Conservation (phyloP, 1,284 basidiomycete genomes). For the Abortiporus biennis region DNA sequence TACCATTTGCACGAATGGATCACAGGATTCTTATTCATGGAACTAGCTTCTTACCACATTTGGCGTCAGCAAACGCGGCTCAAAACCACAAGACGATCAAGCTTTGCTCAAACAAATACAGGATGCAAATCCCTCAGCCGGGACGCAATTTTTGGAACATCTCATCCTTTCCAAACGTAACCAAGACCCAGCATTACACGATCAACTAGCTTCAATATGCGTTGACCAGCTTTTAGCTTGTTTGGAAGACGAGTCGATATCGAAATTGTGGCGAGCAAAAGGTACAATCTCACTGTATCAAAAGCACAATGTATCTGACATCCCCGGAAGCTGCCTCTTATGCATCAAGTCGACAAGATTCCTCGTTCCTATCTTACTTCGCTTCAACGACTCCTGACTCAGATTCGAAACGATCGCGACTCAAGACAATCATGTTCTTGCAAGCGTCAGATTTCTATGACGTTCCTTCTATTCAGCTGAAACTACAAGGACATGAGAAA, state of each 20-base stretch:
- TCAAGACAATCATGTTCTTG: constrained; percentile 76
- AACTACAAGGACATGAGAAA: constrained; percentile 43
- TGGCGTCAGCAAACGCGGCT: constrained; percentile 41
- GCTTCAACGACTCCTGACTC: constrained; percentile 67
- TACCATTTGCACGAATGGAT: not conserved
- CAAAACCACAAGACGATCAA: constrained; percentile 53
- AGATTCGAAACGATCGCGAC: constrained; percentile 60
- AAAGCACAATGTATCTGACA: constrained; percentile 17
- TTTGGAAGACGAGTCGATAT: constrained; percentile 41
- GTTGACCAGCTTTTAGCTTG: constrained; percentile 48
- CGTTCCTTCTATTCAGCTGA: constrained; percentile 36
- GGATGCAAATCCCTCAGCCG: constrained; percentile 51
- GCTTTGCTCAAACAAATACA: constrained; percentile 49
- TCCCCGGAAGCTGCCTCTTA: constrained; percentile 35
- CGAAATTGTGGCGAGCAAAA: constrained; percentile 70
- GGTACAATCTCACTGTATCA: constrained; percentile 39
- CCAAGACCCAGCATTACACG: constrained; percentile 55
- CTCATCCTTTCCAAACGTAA: constrained; percentile 63
- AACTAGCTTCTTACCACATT: constrained; percentile 51
- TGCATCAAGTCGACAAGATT: constrained; percentile 56
- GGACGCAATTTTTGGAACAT: constrained; percentile 72
- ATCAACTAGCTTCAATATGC: constrained; percentile 49
- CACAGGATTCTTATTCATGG: not conserved
- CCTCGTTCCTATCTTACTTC: constrained; percentile 58
- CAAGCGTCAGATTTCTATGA: constrained; percentile 72